Percentiles rank a stretch among this genome's conserved stretches.
phyloP scores from a whole-genome alignment of 768 basidiomycete genomes.

The Clitopilus hobsonii region DNA sequence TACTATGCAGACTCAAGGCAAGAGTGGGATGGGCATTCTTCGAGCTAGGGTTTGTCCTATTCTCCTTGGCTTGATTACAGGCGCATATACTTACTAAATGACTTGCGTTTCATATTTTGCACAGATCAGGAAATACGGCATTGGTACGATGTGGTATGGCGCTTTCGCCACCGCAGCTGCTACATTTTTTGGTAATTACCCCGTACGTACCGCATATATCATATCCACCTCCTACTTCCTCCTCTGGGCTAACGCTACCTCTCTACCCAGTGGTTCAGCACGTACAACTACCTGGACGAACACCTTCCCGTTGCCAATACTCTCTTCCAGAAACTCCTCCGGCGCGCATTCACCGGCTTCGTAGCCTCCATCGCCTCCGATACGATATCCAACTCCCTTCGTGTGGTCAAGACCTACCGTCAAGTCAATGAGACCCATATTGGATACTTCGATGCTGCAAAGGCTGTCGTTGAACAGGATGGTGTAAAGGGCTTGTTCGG shows the following conservation, averaged over 20 bases:
- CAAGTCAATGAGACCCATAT: constrained; percentile 85
- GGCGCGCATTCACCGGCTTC: constrained; percentile 92
- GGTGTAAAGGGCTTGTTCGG: constrained; percentile 81
- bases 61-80: neutral
- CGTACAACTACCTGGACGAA: constrained; percentile 76
- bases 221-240: neutral
- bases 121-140: constrained; percentile 74
- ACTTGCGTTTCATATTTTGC: constrained; percentile 5
- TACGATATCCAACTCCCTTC: constrained; percentile 80
- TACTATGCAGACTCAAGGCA: constrained; percentile 89
- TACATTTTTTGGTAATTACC: constrained; percentile 91
- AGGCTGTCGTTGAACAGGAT: constrained; percentile 68
- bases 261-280: constrained; percentile 67
- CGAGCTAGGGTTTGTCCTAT: constrained; percentile 47
- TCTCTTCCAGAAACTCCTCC: constrained; percentile 52
- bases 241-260: neutral
- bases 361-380: constrained; percentile 82
- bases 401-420: constrained; percentile 93
- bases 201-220: constrained; percentile 36
- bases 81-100: too few relatives aligned
- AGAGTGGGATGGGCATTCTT: constrained; percentile 60
- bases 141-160: constrained; percentile 84
- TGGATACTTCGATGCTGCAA: constrained; percentile 74
- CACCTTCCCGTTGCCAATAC: constrained; percentile 54
- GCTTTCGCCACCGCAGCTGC: constrained; percentile 90